Base-by-base conservation (phyloP, 495 filamentous ascomycete genomes). In the Rhypophila decipiens region DNA sequence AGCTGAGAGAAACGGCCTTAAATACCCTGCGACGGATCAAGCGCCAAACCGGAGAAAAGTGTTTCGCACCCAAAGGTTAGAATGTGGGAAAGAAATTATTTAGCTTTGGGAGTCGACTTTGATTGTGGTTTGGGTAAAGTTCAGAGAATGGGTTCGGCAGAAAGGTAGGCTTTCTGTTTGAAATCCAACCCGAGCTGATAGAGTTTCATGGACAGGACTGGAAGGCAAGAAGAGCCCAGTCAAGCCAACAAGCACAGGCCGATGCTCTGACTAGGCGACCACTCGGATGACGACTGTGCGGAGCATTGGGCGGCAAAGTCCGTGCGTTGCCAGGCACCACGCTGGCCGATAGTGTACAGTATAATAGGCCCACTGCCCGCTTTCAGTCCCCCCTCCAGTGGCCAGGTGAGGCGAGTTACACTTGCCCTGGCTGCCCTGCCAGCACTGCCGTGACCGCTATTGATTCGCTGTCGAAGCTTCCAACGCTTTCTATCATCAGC, bases 231-330 rank as follows among this genome's bases (percentile, higher is more conserved):
- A 46, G 47, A 22, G 42, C 38, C 20, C 42, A 49, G 42, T 47
- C n/a, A n/a, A 41, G 43, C 46, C 37, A 41, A 45, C 47, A 44
- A 22, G 47, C 42, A 38, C 38, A 8, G 19, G 13, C 10, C n/a
- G n/a, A 8, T 8, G 36, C 17, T 22, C 19, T 41, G 41, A 31
- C 57, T 47, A 65, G 63, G 63, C 63, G 60, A 58, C 63, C 51
- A 62, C 53, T 59, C 49, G 55, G 58, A 65, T 66, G 63, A 66
- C 63, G 63, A 63, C 50, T 45, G n/a, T 63, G 60, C 49, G 54
- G 59, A 63, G 55, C 49, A 47, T 58, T 57, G 48, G 55, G 61
- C 63, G 63, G 59, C 53, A 55, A 60, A 64, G 52, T 50, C 63
- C 57, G 62, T 61, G 58, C 60, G 40, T 51, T 46, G 39, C 44